Evolutionary conservation across 768 basidiomycete genomes (phyloP).

Genomic region (Boletus reticuloceps): DNA sequence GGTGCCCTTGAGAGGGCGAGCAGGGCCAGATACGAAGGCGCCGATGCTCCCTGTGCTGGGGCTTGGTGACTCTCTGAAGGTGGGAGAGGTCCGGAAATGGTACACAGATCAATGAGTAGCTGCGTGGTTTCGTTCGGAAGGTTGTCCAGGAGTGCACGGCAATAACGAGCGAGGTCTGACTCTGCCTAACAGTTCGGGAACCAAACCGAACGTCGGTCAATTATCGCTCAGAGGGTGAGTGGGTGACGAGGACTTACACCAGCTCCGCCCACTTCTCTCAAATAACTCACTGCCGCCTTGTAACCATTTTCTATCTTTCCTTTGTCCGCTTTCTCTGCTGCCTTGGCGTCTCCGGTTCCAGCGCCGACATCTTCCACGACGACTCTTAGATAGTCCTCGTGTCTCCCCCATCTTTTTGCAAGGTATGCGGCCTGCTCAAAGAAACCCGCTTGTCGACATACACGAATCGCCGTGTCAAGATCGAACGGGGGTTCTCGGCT

Average conservation of each 20-base stretch:
- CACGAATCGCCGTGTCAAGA: constrained; percentile 93
- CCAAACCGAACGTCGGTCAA: not conserved
- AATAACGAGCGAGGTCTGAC: constrained; percentile 83
- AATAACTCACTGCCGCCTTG: constrained; percentile 75
- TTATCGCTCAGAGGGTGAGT: too few relatives aligned
- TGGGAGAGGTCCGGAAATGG: constrained; percentile 54
- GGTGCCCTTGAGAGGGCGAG: constrained; percentile 67
- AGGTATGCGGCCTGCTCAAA: constrained; percentile 94
- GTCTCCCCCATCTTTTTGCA: constrained; percentile 85
- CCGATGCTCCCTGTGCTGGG: constrained; percentile 21
- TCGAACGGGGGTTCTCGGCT: constrained; percentile 87
- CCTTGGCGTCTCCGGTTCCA: constrained; percentile 7
- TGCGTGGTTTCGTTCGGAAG: constrained; percentile 89
- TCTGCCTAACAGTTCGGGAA: constrained; percentile 59
- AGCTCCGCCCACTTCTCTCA: constrained; percentile 74
- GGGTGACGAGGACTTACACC: constrained; percentile 52
- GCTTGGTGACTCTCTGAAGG: constrained; percentile 22
- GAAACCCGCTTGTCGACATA: constrained; percentile 95
- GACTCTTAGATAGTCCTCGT: constrained; percentile 91
- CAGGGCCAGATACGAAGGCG: constrained; percentile 75
- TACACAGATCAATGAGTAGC: constrained; percentile 89
- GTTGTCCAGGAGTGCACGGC: constrained; percentile 76
- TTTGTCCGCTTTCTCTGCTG: constrained; percentile 14
- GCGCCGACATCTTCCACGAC: constrained; percentile 86
- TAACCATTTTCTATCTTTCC: constrained; percentile 46